These are phyloP conservation scores for Pichia sp. DNA, from an alignment of 1,139 yeast genomes.

Conservation along the genomic window DNA sequence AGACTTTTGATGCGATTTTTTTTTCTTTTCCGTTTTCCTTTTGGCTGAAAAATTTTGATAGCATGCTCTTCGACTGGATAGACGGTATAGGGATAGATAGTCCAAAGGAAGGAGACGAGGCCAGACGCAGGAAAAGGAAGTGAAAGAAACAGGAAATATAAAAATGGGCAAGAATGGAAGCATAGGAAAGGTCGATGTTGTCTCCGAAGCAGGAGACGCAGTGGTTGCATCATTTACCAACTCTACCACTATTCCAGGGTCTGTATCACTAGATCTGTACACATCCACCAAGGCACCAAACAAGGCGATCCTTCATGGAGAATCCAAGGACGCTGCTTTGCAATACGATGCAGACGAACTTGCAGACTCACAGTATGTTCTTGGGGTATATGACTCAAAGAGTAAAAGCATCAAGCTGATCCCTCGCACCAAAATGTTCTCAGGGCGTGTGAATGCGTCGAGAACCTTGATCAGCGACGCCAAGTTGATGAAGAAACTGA, in stretches of 20 bases:
- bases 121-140: background rate
- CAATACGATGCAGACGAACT: slow-evolving; percentile 66
- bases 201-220: slow-evolving; percentile 19
- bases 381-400: slow-evolving; percentile 68
- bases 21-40: background rate
- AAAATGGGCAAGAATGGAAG: slow-evolving; percentile 2
- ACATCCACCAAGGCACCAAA: slow-evolving; percentile 4
- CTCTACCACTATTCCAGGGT: slow-evolving; percentile 61
- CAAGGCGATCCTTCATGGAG: slow-evolving; percentile 62
- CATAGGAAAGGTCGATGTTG: slow-evolving; percentile 16
- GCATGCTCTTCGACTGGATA: too few species aligned
- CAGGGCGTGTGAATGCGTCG: slow-evolving; percentile 16
- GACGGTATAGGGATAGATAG: too few species aligned
- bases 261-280: slow-evolving; percentile 60
- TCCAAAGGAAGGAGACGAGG: background rate
- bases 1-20: background rate
- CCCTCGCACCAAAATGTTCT: slow-evolving; percentile 17
- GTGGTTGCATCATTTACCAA: slow-evolving; percentile 58
- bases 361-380: slow-evolving; percentile 32
- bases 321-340: slow-evolving; percentile 50
- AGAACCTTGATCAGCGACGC: slow-evolving; percentile 16
- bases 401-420: slow-evolving; percentile 56
- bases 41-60: background rate
- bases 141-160: background rate
- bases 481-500: slow-evolving; percentile 12